Conservation (phyloP, 1,139 yeast genomes). For the Suhomyces bribrorum region DNA sequence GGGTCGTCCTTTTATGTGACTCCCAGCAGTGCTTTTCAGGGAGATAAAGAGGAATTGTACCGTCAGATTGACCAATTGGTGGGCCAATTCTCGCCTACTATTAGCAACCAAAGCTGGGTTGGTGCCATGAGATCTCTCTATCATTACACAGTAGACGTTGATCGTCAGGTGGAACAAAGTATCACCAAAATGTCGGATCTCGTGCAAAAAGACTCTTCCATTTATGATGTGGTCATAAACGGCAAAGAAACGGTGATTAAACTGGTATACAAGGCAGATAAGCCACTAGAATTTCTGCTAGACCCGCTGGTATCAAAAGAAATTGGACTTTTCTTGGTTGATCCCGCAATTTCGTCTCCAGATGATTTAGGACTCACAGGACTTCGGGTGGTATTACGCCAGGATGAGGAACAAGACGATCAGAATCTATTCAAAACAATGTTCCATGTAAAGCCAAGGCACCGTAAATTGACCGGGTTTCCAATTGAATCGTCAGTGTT, state of each 20-base stretch:
- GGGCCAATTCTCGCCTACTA: background rate
- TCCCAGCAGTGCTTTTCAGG: constrained; percentile 19
- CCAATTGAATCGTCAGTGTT: constrained; percentile 15
- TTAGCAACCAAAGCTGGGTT: constrained; percentile 2
- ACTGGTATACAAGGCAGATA: constrained; percentile 2
- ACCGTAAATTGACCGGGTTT: constrained; percentile 22
- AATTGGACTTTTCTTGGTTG: constrained; percentile 38
- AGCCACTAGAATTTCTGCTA: background rate
- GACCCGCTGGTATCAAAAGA: constrained; percentile 21
- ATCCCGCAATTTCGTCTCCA: constrained; percentile 24
- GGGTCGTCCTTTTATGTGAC: constrained; percentile 32
- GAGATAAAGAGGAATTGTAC: constrained; percentile 23
- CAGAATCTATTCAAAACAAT: constrained; percentile 34
- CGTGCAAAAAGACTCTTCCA: constrained; percentile 2
- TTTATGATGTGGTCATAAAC: constrained; percentile 2
- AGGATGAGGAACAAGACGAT: constrained; percentile 7
- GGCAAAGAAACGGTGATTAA: constrained; percentile 1
- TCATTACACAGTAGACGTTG: background rate
- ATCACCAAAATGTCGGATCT: background rate
- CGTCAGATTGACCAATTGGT: constrained; percentile 20
- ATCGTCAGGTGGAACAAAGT: background rate
- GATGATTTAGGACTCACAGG: constrained; percentile 43
- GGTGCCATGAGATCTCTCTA: constrained; percentile 1
- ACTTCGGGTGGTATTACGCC: constrained; percentile 30
- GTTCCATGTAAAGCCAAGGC: constrained; percentile 48